These are phyloP conservation scores for Monilinia vaccinii-corymbosi DNA, from an alignment of 2,329 filamentous ascomycete genomes.

Conservation along the genomic window DNA sequence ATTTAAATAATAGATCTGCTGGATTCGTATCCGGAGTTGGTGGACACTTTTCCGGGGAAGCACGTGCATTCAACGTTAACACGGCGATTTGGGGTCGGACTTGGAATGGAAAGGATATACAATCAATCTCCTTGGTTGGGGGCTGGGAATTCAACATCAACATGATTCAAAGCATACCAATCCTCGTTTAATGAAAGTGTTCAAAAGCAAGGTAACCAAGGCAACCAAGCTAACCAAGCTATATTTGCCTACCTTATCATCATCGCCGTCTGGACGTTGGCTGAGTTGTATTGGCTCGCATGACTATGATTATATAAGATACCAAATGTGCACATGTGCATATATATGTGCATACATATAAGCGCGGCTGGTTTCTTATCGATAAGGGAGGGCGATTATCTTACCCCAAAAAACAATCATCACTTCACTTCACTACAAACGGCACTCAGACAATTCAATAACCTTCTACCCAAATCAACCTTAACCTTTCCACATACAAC, in stretches of 20 bases:
- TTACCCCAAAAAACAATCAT: neutral
- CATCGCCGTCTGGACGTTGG: neutral
- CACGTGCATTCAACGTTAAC: neutral
- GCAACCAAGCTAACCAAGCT: neutral
- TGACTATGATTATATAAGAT: no score
- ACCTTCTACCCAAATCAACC: constrained; percentile 1
- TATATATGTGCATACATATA: neutral
- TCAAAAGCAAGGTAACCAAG: neutral
- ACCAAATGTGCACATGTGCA: no score
- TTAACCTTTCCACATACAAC: neutral
- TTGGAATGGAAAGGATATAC: neutral
- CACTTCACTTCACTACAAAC: neutral
- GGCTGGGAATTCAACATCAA: constrained; percentile 10
- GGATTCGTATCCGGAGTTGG: neutral
- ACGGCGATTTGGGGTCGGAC: neutral
- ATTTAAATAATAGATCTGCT: neutral
- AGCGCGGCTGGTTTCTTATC: constrained; percentile 8
- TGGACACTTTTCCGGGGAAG: neutral
- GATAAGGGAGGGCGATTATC: constrained; percentile 2
- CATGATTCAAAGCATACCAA: no score
- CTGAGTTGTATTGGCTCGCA: no score
- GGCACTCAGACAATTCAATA: neutral
- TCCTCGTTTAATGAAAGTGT: neutral
- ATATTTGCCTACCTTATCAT: neutral
- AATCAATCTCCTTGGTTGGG: neutral